A percentile compares a stretch with the other conserved stretches of the same genome.
Conservation (phyloP, 306 rosid genomes). For the Neltuma alba region DNA sequence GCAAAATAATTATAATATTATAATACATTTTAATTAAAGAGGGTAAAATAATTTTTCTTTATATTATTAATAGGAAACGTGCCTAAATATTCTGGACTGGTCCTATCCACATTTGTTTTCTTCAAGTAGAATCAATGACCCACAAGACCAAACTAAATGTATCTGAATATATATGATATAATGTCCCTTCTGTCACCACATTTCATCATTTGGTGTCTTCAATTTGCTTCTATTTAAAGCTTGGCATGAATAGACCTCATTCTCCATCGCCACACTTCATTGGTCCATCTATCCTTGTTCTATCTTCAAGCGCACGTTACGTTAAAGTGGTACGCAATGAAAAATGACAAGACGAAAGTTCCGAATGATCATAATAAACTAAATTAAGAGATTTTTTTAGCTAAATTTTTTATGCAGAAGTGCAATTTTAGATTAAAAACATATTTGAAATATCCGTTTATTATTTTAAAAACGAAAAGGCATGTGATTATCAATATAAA, state of each 20-base stretch:
- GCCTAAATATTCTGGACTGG: background rate
- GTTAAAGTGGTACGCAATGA: background rate
- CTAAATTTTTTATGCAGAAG: no score
- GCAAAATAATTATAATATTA: no score
- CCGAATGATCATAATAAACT: background rate
- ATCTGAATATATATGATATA: background rate
- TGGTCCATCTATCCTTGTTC: background rate
- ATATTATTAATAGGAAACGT: background rate
- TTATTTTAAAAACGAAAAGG: background rate
- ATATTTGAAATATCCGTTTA: background rate
- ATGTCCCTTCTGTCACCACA: constrained; percentile 20
- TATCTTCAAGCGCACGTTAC: constrained; percentile 35
- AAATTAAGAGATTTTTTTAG: no score
- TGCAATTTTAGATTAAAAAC: background rate
- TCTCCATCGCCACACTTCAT: constrained; percentile 23
- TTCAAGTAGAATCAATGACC: constrained; percentile 35
- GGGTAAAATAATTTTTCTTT: background rate
- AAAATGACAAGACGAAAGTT: background rate
- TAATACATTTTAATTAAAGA: background rate
- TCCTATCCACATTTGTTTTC: background rate
- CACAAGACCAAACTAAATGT: constrained; percentile 35
- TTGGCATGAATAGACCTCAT: constrained; percentile 12
- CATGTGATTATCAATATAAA: background rate
- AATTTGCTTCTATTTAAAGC: constrained; percentile 44
- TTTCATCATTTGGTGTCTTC: constrained; percentile 23